Evolutionary conservation across 257 asterid genomes (phyloP), one percentile per base, ranked within the genome.

Genomic region (Solanum peruvianum): DNA sequence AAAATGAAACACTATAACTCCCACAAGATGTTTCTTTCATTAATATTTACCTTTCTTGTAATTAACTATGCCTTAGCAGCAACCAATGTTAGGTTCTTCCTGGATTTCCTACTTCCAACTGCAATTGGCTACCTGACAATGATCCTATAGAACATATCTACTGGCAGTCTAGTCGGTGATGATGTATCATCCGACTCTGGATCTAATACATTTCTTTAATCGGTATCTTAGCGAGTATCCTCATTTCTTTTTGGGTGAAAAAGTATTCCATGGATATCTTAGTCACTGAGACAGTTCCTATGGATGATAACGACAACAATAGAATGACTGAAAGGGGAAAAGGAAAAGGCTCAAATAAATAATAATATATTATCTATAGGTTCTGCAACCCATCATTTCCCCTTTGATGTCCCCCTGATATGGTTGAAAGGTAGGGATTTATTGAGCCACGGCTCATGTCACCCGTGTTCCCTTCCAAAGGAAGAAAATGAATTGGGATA

Each of bases 21-120:
- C 99, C 99, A 33, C 92, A 91, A 0, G 98, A 94, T 1, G 98
- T 97, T 56, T 97, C 99, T 88, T 94, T 95, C 96, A 95, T 93
- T 27, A 97, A 90, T 11, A 97, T 95, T 82, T 97, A 98, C 90
- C 90, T 93, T 86, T 97, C 99, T 85, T 82, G 91, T 97, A 88
- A 95, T 95, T 85, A 97, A 95, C 87, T 97, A 97, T 88, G 99
- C 94, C 20, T 89, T 97, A 91, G 99, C 99, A 77, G 98, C 98
- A 8, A 95, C 98, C 12, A 91, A 92, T 2, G 96, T 97, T 29
- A 29, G 93, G 37, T 97, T 97, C 91, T 60, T 92, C 47, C 90
- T 93, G 35, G 98, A 97, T 89, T 97, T 97, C 93, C 88, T 97
- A 87, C 94, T 95, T 85, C 99, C 99, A 25, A 94, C 99, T 15